These are phyloP conservation scores for Carex myosuroides DNA, from an alignment of 176 grass and related monocot genomes.

Conservation along the genomic window DNA sequence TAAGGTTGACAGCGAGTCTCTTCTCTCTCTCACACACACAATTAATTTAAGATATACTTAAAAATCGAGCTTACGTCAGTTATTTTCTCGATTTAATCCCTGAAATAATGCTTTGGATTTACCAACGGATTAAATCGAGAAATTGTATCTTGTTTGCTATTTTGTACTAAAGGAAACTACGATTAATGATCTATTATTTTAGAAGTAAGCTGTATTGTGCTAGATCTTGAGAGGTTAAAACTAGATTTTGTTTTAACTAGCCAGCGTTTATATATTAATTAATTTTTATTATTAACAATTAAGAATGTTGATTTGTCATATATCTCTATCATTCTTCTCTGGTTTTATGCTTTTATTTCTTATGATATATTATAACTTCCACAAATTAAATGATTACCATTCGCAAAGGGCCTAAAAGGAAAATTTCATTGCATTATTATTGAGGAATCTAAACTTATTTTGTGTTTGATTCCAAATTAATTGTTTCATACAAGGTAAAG, in stretches of 20 bases:
- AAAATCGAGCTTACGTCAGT: background rate
- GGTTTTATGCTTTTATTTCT: background rate
- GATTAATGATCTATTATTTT: background rate
- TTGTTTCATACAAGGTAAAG: background rate
- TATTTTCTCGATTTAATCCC: background rate
- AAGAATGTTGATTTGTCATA: background rate
- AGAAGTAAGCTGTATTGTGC: background rate
- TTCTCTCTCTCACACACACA: background rate
- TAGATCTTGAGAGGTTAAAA: background rate
- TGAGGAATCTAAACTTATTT: background rate
- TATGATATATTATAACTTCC: background rate
- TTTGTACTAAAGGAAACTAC: background rate
- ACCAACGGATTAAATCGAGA: background rate
- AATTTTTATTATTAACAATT: background rate
- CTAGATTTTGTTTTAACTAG: background rate
- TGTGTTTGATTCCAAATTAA: background rate
- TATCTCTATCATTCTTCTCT: background rate
- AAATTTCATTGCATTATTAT: background rate
- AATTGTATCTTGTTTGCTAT: background rate
- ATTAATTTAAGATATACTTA: background rate
- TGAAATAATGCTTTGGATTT: background rate
- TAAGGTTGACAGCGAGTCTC: too few relatives aligned
- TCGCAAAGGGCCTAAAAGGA: background rate
- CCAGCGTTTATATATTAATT: background rate
- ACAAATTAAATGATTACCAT: background rate